These are phyloP conservation scores for Cladophialophora exuberans DNA, from an alignment of 2,329 filamentous ascomycete species.

Conservation along the genomic window DNA sequence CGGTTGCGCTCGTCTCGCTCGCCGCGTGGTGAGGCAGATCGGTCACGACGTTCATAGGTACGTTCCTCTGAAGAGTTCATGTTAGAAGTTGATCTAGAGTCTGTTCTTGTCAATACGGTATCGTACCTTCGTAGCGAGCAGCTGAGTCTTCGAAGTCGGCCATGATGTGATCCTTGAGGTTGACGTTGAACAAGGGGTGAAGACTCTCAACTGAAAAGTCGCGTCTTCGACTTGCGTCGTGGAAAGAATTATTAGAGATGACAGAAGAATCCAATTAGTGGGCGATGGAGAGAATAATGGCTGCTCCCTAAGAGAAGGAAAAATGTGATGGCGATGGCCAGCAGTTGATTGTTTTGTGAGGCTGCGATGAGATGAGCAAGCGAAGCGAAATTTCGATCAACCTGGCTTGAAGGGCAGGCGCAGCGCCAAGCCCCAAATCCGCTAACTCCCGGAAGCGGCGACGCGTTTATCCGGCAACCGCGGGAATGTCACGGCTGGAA, in stretches of 20 bases:
- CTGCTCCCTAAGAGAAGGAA: not conserved
- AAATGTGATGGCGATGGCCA: conserved; percentile 13
- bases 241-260: not conserved
- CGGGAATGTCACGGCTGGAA: too few species aligned
- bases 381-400: conserved; percentile 30
- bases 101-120: not conserved
- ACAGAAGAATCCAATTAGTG: not conserved
- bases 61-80: conserved; percentile 54
- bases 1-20: conserved; percentile 61
- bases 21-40: conserved; percentile 68
- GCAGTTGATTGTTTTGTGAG: conserved; percentile 22
- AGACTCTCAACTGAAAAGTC: not conserved
- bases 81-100: conserved; percentile 17
- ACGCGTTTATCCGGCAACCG: conserved; percentile 7
- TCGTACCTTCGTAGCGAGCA: conserved; percentile 68
- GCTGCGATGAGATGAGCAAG: conserved; percentile 29
- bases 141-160: conserved; percentile 68
- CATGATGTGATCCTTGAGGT: conserved; percentile 38
- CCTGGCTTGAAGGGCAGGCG: too few species aligned
- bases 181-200: not conserved
- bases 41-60: conserved; percentile 68
- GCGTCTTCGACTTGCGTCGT: not conserved
- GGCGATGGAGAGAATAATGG: not conserved
- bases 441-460: conserved; percentile 10
- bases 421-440: conserved; percentile 7